Percentiles rank a stretch among this genome's conserved stretches.
Evolutionary conservation across 2,329 filamentous ascomycete species (phyloP).

Genomic region (Fusarium miscanthi): DNA sequence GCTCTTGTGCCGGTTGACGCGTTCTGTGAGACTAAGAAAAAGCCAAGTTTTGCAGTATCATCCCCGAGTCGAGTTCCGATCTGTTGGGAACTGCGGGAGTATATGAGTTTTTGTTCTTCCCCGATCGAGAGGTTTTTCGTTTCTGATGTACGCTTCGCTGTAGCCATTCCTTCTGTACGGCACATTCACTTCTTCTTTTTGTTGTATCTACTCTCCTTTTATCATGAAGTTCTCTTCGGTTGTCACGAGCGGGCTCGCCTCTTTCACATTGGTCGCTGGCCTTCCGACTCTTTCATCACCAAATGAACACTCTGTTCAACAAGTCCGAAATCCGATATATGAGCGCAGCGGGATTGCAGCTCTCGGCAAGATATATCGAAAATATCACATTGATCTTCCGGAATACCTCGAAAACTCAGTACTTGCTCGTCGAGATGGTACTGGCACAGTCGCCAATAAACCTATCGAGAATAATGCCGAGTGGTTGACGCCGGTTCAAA

Average conservation of each 20-base stretch:
- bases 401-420: constrained; percentile 17
- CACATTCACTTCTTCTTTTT: constrained; percentile 2
- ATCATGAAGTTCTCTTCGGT: constrained; percentile 28
- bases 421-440: constrained; percentile 44
- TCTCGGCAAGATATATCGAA: constrained; percentile 50
- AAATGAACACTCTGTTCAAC: constrained; percentile 44
- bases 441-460: constrained; percentile 45
- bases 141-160: neutral
- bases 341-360: constrained; percentile 50
- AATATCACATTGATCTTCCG: constrained; percentile 51
- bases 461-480: constrained; percentile 50
- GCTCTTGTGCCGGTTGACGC: constrained; percentile 9
- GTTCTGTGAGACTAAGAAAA: neutral
- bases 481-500: constrained; percentile 54
- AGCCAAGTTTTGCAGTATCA: neutral
- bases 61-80: constrained; percentile 3
- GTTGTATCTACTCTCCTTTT: constrained; percentile 17
- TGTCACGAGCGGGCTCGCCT: constrained; percentile 24
- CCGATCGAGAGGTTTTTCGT: neutral
- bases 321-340: constrained; percentile 52
- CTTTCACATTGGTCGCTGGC: constrained; percentile 16
- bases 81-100: constrained; percentile 3
- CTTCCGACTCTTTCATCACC: constrained; percentile 2
- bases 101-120: constrained; percentile 4
- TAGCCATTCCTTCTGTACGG: neutral